Base-by-base conservation (phyloP, 768 basidiomycete genomes). In the Rhodotorula toruloides region DNA sequence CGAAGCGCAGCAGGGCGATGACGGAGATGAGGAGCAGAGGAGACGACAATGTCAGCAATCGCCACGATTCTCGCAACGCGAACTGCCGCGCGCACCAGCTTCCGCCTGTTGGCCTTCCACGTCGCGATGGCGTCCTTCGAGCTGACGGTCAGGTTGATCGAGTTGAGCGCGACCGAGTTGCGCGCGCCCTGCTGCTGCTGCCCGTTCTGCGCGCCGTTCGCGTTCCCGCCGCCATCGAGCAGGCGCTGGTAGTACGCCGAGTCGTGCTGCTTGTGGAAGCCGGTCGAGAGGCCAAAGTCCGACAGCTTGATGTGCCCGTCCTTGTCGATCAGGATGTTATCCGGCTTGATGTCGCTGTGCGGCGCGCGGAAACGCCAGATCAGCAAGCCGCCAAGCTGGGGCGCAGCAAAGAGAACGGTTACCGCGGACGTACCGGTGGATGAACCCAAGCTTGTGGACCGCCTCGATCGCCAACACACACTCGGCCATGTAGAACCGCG, bases 261-360 rank as follows among this genome's bases (percentile, higher is more conserved):
- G 76, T 97, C 93, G 75, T 98, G 93, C 74, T 92, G 89, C 76
- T 96, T 97, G 79, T 97, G 93, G 79, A 98, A 98, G 6, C 96
- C 96, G n/a, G 96, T 98, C 3, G 94, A 96, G 53, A 99, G 84
- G 63, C 96, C 94, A 74, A 99, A 99, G 78, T 99, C 96, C 65
- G 93, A 97, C 43, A 99, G 84, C 77, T 99, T 99, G 80, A 99
- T 83, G 78, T 99, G 96, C 0, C 96, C 96, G 60, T 89, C 87
- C 75, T 92, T 90, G 77, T 99, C 96, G 74, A 99, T 99, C 65
- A 99, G 83, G 74, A 99, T 96, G 76, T 99, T 99, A 79, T 99
- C 94, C 25, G 94, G 94, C 79, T 99, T 99, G 79, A 99, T 98
- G 76, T 99, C 94, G 72, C 94, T 94, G 78, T 31, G 22, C n/a